A percentile compares a stretch with the other conserved stretches of the same genome.
phyloP scores from a whole-genome alignment of 140 eudicot species.

The Oenanthe javanica region DNA sequence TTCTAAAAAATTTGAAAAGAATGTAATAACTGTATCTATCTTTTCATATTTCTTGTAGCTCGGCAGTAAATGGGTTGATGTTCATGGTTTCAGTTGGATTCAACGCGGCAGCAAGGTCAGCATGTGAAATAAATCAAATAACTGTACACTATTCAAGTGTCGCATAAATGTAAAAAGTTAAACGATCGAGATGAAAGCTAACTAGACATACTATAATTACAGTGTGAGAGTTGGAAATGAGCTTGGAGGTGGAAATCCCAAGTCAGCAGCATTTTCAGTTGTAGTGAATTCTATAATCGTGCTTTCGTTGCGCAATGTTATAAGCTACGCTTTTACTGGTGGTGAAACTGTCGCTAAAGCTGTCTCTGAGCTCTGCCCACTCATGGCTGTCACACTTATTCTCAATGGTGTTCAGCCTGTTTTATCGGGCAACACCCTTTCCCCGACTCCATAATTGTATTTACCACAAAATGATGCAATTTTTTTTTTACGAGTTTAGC shows the following conservation, averaged over 20 bases:
- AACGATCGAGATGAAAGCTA: neutral
- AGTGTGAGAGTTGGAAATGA: slow-evolving; percentile 85
- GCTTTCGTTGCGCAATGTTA: slow-evolving; percentile 38
- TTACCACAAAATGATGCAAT: neutral
- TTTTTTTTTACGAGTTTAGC: no score
- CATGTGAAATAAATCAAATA: neutral
- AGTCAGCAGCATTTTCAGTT: slow-evolving; percentile 68
- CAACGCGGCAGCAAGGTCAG: slow-evolving; percentile 84
- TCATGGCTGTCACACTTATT: slow-evolving; percentile 46
- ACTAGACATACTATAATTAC: neutral
- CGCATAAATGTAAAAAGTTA: neutral
- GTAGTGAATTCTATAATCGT: slow-evolving; percentile 33
- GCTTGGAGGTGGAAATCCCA: slow-evolving; percentile 76
- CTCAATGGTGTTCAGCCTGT: slow-evolving; percentile 76
- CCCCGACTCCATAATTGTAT: no score
- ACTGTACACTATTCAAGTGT: neutral
- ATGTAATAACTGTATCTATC: no score
- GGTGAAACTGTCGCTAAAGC: slow-evolving; percentile 60
- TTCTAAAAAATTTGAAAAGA: no score
- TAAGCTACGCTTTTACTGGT: slow-evolving; percentile 51
- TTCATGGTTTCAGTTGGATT: slow-evolving; percentile 79
- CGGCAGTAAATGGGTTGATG: slow-evolving; percentile 40
- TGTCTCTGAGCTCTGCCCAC: slow-evolving; percentile 64
- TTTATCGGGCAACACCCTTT: slow-evolving; percentile 42
- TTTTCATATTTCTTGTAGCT: slow-evolving; percentile 29